These are phyloP conservation scores for Cystobasidium onofrii DNA, from an alignment of 768 basidiomycete species.

Conservation along the genomic window DNA sequence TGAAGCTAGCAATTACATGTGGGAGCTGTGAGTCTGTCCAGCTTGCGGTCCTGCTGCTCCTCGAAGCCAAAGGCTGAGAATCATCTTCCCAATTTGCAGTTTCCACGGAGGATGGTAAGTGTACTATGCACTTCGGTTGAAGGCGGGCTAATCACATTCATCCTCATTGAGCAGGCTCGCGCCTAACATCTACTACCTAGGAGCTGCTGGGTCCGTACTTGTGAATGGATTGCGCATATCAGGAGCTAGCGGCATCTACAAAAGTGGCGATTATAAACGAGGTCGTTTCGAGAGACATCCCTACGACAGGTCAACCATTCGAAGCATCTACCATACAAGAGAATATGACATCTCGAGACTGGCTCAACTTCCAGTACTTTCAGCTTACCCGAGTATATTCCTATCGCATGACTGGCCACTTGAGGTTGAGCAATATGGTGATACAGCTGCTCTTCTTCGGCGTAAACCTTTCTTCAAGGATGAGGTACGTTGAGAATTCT, in stretches of 20 bases:
- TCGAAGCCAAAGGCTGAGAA: not conserved
- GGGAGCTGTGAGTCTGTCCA: constrained; percentile 67
- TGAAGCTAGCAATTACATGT: constrained; percentile 91
- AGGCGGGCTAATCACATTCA: not conserved
- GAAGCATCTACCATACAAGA: constrained; percentile 83
- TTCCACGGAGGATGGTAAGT: constrained; percentile 16
- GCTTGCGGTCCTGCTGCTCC: not conserved
- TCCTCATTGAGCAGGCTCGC: constrained; percentile 58
- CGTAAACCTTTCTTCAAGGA: constrained; percentile 68
- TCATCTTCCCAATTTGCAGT: not conserved
- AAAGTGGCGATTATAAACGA: constrained; percentile 60
- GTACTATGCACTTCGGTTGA: not conserved
- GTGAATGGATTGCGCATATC: constrained; percentile 81
- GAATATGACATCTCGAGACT: constrained; percentile 73
- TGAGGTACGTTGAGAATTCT: constrained; percentile 49
- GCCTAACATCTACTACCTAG: constrained; percentile 91
- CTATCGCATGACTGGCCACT: constrained; percentile 96
- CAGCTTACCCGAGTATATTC: constrained; percentile 52
- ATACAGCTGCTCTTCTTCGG: constrained; percentile 58
- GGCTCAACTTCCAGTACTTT: constrained; percentile 48
- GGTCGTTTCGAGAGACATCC: constrained; percentile 76
- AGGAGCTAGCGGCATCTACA: constrained; percentile 88
- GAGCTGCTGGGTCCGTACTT: constrained; percentile 76
- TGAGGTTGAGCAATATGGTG: constrained; percentile 71
- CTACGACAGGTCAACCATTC: constrained; percentile 62